Evolutionary conservation across 345 rosid species (phyloP).

Genomic region (Salix suchowensis): DNA sequence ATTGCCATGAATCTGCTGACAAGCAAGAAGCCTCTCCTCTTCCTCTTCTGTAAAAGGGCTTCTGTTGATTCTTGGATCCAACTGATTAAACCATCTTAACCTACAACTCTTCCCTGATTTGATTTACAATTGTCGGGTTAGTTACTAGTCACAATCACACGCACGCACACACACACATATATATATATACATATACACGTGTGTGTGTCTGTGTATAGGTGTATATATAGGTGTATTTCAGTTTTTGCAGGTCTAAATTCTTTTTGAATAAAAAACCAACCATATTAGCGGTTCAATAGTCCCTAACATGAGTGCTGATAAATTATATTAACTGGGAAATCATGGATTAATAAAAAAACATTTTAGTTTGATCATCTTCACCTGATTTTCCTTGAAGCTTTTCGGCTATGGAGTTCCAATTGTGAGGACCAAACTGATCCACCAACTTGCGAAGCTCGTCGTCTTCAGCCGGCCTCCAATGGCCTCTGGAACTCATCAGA

Average conservation of each 20-base stretch:
- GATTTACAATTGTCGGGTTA: neutral
- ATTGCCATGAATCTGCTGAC: constrained; percentile 84
- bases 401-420: constrained; percentile 41
- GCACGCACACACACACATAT: too few relatives aligned
- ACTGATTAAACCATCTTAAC: constrained; percentile 93
- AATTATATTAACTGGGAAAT: neutral
- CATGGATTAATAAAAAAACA: neutral
- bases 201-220: too few relatives aligned
- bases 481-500: constrained; percentile 30
- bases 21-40: constrained; percentile 73
- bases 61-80: constrained; percentile 85
- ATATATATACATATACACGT: too few relatives aligned
- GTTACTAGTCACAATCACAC: constrained; percentile 2
- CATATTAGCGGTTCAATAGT: neutral
- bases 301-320: neutral
- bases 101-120: constrained; percentile 82
- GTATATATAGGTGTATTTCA: too few relatives aligned
- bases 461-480: constrained; percentile 41
- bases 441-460: constrained; percentile 33
- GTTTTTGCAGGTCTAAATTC: too few relatives aligned
- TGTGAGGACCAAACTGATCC: constrained; percentile 33
- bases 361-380: neutral
- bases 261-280: neutral
- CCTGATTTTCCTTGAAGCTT: constrained; percentile 38
- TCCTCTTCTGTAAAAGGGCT: constrained; percentile 89